Evolutionary conservation across 139 green algal genomes (phyloP), one percentile per base, ranked within the genome.

Genomic region (Picochlorum sp.): DNA sequence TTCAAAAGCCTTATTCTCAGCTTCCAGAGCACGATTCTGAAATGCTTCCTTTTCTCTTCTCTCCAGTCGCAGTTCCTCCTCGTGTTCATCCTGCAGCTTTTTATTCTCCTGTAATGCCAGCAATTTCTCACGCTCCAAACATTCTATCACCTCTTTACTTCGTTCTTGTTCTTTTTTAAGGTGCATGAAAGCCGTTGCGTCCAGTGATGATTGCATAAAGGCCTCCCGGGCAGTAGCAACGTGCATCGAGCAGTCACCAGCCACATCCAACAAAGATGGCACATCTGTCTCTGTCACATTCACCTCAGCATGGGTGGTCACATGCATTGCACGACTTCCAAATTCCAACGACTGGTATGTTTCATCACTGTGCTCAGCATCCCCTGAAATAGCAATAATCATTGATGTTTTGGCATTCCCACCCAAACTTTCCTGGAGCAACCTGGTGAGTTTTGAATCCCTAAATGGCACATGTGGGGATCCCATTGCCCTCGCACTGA

Each of bases 391-490:
- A 9, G 78, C 78, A 49, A 86, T 67, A 18, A 86, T 64, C 57
- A 86, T 49, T 14, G 58, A 75, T 15, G 80, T 86, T 62, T 81
- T 81, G 34, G 80, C 75, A 41, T 84, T 85, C 38, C 79, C 79
- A 2, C 79, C 79, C 60, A 86, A 57, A 3, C 69, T 78, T 47
- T 81, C 74, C 75, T 90, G 81, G 9, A 91, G 74, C 20, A 91
- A 75, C 8, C 83, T 68, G 1, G 86, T 91, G 59, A 93, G 79
- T 72, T 95, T 95, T 65, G 81, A 90, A 77, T 93, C 82, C 3
- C 88, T 60, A 67, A 87, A 91, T n/a, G 83, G 83, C 26, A 88
- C 79, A 62, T 89, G 81, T 30, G 67, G 67, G 8, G 74, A 65
- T 44, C 65, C 61, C 44, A 79, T 66, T 30, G 80, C 76, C 0